Evolutionary conservation across 1,284 basidiomycete species (phyloP), one percentile per base, ranked within the genome.

Genomic region (Leccinum ponderosum): DNA sequence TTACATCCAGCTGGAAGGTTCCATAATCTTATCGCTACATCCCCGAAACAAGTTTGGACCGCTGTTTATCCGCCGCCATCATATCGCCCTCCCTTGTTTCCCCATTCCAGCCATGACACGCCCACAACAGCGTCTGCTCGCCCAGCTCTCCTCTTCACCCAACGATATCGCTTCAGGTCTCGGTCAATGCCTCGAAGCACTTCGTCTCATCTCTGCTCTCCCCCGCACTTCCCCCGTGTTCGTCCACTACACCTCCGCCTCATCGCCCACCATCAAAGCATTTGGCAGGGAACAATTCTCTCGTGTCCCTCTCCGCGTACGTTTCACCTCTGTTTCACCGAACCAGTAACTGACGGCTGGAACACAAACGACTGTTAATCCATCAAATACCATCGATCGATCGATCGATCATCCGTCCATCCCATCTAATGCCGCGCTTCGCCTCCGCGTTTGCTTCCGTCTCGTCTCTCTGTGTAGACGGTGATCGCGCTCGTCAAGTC

Each of bases 271-370:
- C 11, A 63, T 59, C 62, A 75, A 75, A 22, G 74, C 72, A 0
- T 73, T 73, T 2, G 72, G 74, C 35, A 66, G 71, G 20, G 72
- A 75, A 4, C 64, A 75, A 29, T 62, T 73, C 58, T 64, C 74
- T 1, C 72, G 71, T 6, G 63, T 73, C n/a, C 74, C 72, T 3
- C 74, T 75, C 60, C 64, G 74, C 35, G 73, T 73, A 62, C 8
- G 68, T 61, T 15, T 22, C 12, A 47, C 17, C 33, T 6, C 37
- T 9, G 11, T 8, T 8, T 31, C 4, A 12, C 27, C 27, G 14
- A 22, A 25, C 47, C 42, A 17, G 44, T 20, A 47, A 12, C 20
- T 47, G 44, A 47, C 42, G 42, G 42, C 42, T 44, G n/a, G 9
- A 44, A 44, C 42, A 44, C 17, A 44, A 44, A 44, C 42, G 42